Conservation (phyloP, 768 basidiomycete species). For the Pulveroboletus sp. region DNA sequence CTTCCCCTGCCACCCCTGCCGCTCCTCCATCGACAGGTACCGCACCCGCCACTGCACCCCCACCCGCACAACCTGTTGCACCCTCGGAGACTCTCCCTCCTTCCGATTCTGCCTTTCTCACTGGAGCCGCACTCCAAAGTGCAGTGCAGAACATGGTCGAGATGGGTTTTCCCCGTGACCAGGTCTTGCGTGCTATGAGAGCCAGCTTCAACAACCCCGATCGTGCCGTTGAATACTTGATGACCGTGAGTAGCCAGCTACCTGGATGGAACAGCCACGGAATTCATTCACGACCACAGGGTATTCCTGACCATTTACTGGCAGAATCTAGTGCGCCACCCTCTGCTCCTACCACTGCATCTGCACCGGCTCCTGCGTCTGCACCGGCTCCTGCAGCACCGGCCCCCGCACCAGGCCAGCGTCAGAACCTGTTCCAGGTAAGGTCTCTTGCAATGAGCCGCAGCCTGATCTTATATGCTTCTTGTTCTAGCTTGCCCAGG, state of each 20-base stretch:
- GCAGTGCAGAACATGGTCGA: constrained; percentile 82
- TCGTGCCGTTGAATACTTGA: constrained; percentile 95
- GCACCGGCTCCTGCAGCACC: constrained; percentile 24
- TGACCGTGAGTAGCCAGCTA: constrained; percentile 58
- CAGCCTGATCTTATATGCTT: too few relatives aligned
- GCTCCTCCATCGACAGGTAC: constrained; percentile 23
- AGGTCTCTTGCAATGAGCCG: too few relatives aligned
- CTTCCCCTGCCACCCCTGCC: constrained; percentile 18
- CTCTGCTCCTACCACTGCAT: constrained; percentile 35
- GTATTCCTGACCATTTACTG: constrained; percentile 54
- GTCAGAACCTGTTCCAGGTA: constrained; percentile 88
- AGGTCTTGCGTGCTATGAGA: constrained; percentile 79
- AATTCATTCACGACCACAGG: constrained; percentile 43
- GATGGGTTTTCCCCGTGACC: constrained; percentile 90
- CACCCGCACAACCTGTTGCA: constrained; percentile 24
- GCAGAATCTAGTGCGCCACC: constrained; percentile 41
- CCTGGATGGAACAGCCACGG: constrained; percentile 1
- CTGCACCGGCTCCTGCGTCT: constrained; percentile 32
- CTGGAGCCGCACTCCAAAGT: constrained; percentile 69
- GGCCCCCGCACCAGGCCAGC: constrained; percentile 37
- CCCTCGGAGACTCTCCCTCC: constrained; percentile 30
- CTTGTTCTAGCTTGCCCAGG: constrained; percentile 57
- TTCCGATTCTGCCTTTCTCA: constrained; percentile 60
- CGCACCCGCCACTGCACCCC: background rate
- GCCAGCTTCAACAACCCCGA: constrained; percentile 98